phyloP scores from a whole-genome alignment of 805 yeast genomes.

The Lipomyces japonicus region DNA sequence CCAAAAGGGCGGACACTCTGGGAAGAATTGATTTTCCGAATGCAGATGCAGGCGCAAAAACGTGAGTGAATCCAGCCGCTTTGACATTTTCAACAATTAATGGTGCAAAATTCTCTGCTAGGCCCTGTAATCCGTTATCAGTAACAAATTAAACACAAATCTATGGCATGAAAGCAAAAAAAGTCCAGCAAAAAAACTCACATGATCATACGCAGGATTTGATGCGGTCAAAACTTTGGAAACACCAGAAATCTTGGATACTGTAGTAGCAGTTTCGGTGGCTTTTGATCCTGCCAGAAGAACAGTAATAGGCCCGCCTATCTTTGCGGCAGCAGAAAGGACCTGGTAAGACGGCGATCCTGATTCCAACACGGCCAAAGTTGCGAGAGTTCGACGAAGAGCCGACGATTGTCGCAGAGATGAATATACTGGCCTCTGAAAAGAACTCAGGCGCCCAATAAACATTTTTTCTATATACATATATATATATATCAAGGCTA shows the following conservation, averaged over 20 bases:
- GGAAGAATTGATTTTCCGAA: conserved; percentile 86
- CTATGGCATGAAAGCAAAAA: neutral
- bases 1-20: conserved; percentile 77
- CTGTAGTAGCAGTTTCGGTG: conserved; percentile 46
- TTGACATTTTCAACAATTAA: conserved; percentile 50
- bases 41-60: conserved; percentile 77
- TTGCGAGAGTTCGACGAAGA: conserved; percentile 15
- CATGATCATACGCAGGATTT: conserved; percentile 58
- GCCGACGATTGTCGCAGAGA: neutral
- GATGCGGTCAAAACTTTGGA: conserved; percentile 56
- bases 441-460: neutral
- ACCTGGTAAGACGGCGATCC: conserved; percentile 42
- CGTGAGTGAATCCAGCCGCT: conserved; percentile 54
- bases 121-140: conserved; percentile 33
- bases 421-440: neutral
- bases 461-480: too few relatives aligned
- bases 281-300: conserved; percentile 65
- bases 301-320: conserved; percentile 76
- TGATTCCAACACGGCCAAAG: conserved; percentile 50
- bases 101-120: conserved; percentile 83
- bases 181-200: conserved; percentile 2
- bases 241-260: conserved; percentile 53
- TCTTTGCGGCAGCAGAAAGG: conserved; percentile 69
- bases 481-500: too few relatives aligned
- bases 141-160: neutral